Percentiles rank a stretch among this genome's conserved stretches.
Conservation (phyloP, 768 basidiomycete genomes). For the Tubosaeta sp. region DNA sequence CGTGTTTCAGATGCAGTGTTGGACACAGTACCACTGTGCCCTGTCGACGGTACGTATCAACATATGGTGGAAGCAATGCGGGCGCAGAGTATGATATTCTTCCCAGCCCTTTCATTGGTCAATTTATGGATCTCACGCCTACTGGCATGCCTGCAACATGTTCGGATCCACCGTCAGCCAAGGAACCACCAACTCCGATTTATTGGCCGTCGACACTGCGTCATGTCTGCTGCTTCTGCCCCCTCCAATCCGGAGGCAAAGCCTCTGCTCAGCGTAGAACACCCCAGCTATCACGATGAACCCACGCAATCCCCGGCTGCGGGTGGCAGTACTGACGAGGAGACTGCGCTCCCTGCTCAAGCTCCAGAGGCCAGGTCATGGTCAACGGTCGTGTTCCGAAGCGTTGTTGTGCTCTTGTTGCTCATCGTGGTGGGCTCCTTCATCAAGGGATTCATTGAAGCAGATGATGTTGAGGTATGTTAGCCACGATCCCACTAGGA, state of each 20-base stretch:
- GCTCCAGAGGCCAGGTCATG: slow-evolving; percentile 9
- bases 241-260: slow-evolving; percentile 14
- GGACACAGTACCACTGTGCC: background rate
- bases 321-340: slow-evolving; percentile 19
- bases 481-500: slow-evolving; percentile 35
- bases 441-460: slow-evolving; percentile 67
- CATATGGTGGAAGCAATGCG: background rate
- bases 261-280: slow-evolving; percentile 20
- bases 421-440: slow-evolving; percentile 45
- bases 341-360: background rate
- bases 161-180: background rate
- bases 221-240: slow-evolving; percentile 18
- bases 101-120: background rate
- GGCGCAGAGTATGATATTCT: too few species aligned
- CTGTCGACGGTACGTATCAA: background rate
- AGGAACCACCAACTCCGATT: background rate
- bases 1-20: background rate
- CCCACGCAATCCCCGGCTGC: background rate
- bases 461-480: slow-evolving; percentile 62
- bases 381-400: slow-evolving; percentile 24
- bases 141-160: too few species aligned
- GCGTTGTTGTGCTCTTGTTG: slow-evolving; percentile 33
- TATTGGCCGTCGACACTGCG: background rate
- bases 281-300: slow-evolving; percentile 14
- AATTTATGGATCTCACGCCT: background rate